Base-by-base conservation (phyloP, 2,329 filamentous ascomycete genomes). In the Teratosphaeria nubilosa region DNA sequence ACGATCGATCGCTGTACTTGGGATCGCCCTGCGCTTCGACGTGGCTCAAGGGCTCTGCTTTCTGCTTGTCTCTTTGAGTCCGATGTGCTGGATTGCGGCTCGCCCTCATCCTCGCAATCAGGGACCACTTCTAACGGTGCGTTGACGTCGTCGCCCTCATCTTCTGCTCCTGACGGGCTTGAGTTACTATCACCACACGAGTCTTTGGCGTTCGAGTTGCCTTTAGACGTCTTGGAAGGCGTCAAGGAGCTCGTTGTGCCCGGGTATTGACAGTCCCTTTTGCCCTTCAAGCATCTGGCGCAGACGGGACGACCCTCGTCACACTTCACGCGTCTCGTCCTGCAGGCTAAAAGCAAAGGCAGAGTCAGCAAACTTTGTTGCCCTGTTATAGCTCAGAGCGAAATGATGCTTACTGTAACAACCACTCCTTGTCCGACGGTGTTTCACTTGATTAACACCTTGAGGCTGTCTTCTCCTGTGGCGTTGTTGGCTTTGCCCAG, bases 261-360 rank as follows among this genome's bases (percentile, higher is more conserved):
- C 2, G 94, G 92, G 71, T 96, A 99, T 59, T 88, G 80, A 72
- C 94, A 99, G 63, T 95, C 90, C 74, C 94, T 83, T 65, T 86
- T 88, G 54, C 92, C 94, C 74, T 97, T 99, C 66, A 85, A 87
- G 73, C 94, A 99, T 83, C 82, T 75, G 71, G 96, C 91, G 75
- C 94, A 97, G 56, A 88, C 80, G 13, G 94, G 94, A 66, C 86
- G 88, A 24, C 79, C 82, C 74, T 99, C 94, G 71, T 97, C 94
- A 72, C 94, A 99, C 88, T 96, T 50, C 63, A 56, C 30, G 56
- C 9, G 54, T 34, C 25, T 53, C 53, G 51, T 25, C 27, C 24
- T 37, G 53, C 20, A 32, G 25, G 32, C 32, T 30, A 22, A 2
- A 20, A 37, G 27, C 53, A 14, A 55, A 50, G 13, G 51, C 24